Base-by-base conservation (phyloP, 805 yeast species). In the Saccharomycopsis amapae region DNA sequence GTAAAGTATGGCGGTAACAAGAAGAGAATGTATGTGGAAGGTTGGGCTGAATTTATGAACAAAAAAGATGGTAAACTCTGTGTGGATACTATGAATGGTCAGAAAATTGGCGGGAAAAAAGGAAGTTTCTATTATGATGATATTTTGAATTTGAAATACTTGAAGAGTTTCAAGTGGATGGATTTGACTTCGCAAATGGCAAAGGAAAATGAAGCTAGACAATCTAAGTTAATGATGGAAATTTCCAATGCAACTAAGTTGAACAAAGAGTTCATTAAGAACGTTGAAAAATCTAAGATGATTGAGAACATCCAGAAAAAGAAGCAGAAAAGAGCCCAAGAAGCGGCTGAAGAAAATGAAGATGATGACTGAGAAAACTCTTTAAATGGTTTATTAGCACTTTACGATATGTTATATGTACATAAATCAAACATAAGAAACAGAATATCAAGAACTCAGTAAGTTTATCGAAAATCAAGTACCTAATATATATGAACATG, bases 101-200 rank as follows among this genome's bases (percentile, higher is more conserved):
- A 87, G 58, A 85, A 72, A 7, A 66, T 93, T 28, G 98, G 97
- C 23, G 98, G 97, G 33, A 87, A 81, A 58, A 93, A 93, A 64
- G 82, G 93, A 2, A 76, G 81, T 7, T 90, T 84, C 58, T 93
- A 89, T 64, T 83, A 93, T 58, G 98, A 93, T 63, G 98, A 93
- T 67, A 81, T 93, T 22, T 72, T 94, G 68, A 93, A 88, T 61
- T 79, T 90, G 49, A 90, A 85, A 62, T 93, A 93, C 57, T 68
- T 93, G 50, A 80, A 86, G 7, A 88, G 90, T 1, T 93, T 90
- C 73, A 93, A 93, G 60, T 93, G 98, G 98, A 73, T 82, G 46
- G 95, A 93, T 58, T 70, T 93, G 60, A 89, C 97, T 2, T 94
- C 84, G 60, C 96, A 90, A 60, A 85, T 90, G 53, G 88, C 96